Conservation (phyloP, 2,329 filamentous ascomycete species). For the Penicillium verrucosum region DNA sequence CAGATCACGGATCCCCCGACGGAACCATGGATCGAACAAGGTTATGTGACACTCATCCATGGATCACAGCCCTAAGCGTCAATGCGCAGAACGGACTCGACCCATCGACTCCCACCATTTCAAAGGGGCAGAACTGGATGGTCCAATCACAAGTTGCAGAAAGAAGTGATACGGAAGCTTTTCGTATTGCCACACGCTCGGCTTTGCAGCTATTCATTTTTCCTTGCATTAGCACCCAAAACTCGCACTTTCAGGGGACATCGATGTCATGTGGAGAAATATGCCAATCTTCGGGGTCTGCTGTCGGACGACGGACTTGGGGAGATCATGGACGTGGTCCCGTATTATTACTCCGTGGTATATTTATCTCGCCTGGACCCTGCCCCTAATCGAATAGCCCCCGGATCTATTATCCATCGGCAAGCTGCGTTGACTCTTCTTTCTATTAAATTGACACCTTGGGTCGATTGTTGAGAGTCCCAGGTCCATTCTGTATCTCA, state of each 20-base stretch:
- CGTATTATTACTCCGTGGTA: not conserved
- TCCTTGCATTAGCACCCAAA: constrained; percentile 22
- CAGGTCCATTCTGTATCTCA: not conserved
- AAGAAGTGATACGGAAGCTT: constrained; percentile 14
- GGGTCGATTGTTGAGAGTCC: not conserved
- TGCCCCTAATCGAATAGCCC: not conserved
- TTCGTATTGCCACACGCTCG: constrained; percentile 21
- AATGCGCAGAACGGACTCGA: constrained; percentile 10
- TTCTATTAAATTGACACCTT: not conserved
- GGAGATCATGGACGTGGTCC: not conserved
- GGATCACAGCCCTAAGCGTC: constrained; percentile 12
- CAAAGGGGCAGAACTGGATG: not conserved
- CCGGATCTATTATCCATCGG: constrained; percentile 14
- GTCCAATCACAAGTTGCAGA: constrained; percentile 15
- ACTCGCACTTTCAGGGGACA: constrained; percentile 4
- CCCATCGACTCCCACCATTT: constrained; percentile 3
- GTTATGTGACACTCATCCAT: not conserved
- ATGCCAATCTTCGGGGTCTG: constrained; percentile 7
- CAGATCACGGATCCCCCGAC: constrained; percentile 4
- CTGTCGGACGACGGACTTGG: not conserved
- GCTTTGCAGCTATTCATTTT: constrained; percentile 17
- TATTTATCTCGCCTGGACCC: constrained; percentile 5
- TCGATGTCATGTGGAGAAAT: constrained; percentile 10
- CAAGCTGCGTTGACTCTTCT: not conserved
- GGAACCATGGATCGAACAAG: constrained; percentile 1